Evolutionary conservation across 768 basidiomycete species (phyloP).

Genomic region (Amylocystis lapponica): DNA sequence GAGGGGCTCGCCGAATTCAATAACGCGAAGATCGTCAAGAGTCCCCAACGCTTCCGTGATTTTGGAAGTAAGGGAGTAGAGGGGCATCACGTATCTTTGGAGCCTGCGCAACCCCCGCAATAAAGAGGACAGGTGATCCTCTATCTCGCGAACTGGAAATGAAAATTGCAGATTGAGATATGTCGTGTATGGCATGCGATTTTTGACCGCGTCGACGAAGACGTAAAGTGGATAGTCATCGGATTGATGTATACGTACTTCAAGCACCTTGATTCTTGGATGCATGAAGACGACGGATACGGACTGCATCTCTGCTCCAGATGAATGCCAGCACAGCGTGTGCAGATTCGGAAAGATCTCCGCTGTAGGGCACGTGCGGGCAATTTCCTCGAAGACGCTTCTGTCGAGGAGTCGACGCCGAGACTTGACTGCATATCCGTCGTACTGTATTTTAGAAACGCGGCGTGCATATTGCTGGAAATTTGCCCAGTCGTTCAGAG

Average conservation of each 20-base stretch:
- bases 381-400: slow-evolving; percentile 43
- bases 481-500: slow-evolving; percentile 47
- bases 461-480: slow-evolving; percentile 42
- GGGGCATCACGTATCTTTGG: slow-evolving; percentile 42
- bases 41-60: slow-evolving; percentile 41
- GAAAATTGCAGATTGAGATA: slow-evolving; percentile 40
- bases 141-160: slow-evolving; percentile 34
- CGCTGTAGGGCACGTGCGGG: slow-evolving; percentile 45
- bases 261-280: slow-evolving; percentile 35
- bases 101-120: slow-evolving; percentile 36
- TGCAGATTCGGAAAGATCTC: slow-evolving; percentile 53
- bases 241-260: slow-evolving; percentile 23
- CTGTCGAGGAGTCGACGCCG: slow-evolving; percentile 8
- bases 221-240: slow-evolving; percentile 23
- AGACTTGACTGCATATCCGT: slow-evolving; percentile 12
- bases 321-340: slow-evolving; percentile 40
- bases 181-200: slow-evolving; percentile 42
- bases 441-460: slow-evolving; percentile 17
- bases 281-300: slow-evolving; percentile 52
- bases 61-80: slow-evolving; percentile 42
- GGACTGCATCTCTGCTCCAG: slow-evolving; percentile 18
- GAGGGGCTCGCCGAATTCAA: slow-evolving; percentile 43
- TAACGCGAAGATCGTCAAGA: slow-evolving; percentile 33
- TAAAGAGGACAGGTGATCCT: slow-evolving; percentile 34
- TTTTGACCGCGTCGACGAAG: slow-evolving; percentile 26